Evolutionary conservation across 2,329 filamentous ascomycete species (phyloP), one percentile per base, ranked within the genome.

Genomic region (Leptographium procerum): DNA sequence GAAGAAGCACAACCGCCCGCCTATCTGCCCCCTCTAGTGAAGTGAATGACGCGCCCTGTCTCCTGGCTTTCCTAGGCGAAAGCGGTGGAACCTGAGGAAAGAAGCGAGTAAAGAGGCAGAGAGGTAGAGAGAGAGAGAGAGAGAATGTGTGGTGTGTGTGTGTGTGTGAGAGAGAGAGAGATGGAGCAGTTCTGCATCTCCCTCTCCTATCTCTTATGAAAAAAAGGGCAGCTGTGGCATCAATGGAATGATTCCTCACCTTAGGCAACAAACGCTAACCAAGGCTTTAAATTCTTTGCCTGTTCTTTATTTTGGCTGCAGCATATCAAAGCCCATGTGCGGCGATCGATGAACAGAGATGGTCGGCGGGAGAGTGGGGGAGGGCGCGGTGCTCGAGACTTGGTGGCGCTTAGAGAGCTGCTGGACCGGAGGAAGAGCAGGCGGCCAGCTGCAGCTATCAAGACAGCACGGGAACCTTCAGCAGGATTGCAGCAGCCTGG

Each of bases 321-420:
- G 61, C 61, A 59, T 29, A 45, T 62, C 28, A 16, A 34, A 29
- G 26, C 40, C 14, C 57, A 60, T 43, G 26, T 59, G 1, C 55
- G 43, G 24, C 57, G 59, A 9, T 51, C 55, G 22, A 52, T 57
- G 56, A 19, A 56, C 22, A 28, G 43, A 11, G 29, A 56, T 11
- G 36, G 33, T 19, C 54, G 43, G 28, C 29, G 40, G 33, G 13
- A 33, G n/a, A 24, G 13, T 26, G 36, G 43, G n/a, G 19, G 43
- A 7, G 53, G 36, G 3, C n/a, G 29, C 33, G 36, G 33, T 19
- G 11, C 51, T 7, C 56, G 59, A 7, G 60, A 63, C 45, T 11
- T 58, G 13, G 2, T 55, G 48, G 59, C 55, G 7, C 54, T 61
- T 36, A 43, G 52, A 16, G 60, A 60, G 14, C 31, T 63, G 14